phyloP scores from a whole-genome alignment of 1,284 basidiomycete genomes.

The Lignosus rhinocerotis region DNA sequence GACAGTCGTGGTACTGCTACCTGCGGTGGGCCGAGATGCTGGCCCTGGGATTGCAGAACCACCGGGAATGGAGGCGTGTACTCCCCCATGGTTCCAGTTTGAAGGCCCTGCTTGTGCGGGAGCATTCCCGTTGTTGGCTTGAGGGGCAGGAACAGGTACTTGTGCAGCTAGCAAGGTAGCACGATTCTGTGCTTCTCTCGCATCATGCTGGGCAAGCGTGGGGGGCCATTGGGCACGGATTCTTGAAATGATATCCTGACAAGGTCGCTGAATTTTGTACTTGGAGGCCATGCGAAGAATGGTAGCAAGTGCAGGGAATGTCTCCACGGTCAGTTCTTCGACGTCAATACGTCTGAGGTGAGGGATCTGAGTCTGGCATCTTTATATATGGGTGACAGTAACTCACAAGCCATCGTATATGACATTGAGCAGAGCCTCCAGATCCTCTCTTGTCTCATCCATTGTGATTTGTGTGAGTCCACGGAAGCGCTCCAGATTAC shows the following conservation, averaged over 20 bases:
- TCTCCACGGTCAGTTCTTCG: slow-evolving; percentile 26
- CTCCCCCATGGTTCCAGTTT: not conserved
- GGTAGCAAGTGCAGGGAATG: slow-evolving; percentile 24
- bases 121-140: not conserved
- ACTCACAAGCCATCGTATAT: slow-evolving; percentile 34
- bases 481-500: slow-evolving; percentile 22
- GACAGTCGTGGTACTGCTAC: not conserved
- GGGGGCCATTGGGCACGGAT: slow-evolving; percentile 34
- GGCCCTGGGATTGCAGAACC: not conserved
- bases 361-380: not conserved
- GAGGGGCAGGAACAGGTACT: not conserved
- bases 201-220: slow-evolving; percentile 31
- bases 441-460: slow-evolving; percentile 30
- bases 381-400: slow-evolving; percentile 1
- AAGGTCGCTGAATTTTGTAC: slow-evolving; percentile 29
- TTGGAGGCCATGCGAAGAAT: slow-evolving; percentile 31
- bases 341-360: slow-evolving; percentile 25
- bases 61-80: not conserved
- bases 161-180: slow-evolving; percentile 15
- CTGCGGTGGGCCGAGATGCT: not conserved
- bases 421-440: slow-evolving; percentile 29
- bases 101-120: not conserved
- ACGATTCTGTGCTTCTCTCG: slow-evolving; percentile 23
- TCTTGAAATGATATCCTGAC: slow-evolving; percentile 29
- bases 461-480: slow-evolving; percentile 28